phyloP scores from a whole-genome alignment of 257 asterid genomes.

The Fraxinus excelsior region DNA sequence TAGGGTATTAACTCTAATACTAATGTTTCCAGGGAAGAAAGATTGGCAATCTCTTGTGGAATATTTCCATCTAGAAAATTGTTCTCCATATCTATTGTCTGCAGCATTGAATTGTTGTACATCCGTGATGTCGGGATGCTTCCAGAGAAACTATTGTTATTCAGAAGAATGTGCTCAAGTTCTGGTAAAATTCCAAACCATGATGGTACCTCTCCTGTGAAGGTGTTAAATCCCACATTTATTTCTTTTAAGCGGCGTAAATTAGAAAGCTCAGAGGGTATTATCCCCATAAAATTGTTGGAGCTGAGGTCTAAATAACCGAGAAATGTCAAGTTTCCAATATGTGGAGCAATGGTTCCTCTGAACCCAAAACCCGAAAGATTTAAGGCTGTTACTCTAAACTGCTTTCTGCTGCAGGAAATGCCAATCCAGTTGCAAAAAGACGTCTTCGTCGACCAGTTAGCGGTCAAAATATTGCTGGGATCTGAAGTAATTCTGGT shows the following conservation, averaged over 20 bases:
- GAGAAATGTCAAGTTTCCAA: constrained; percentile 31
- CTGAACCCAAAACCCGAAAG: constrained; percentile 13
- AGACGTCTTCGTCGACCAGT: constrained; percentile 19
- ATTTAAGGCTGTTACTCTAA: constrained; percentile 25
- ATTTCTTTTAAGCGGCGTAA: constrained; percentile 31
- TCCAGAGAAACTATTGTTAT: constrained; percentile 29
- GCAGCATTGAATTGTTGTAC: constrained; percentile 30
- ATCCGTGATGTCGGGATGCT: constrained; percentile 21
- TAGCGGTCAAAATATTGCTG: not conserved
- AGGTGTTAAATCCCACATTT: constrained; percentile 25
- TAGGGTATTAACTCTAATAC: too few relatives aligned
- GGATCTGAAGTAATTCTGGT: constrained; percentile 28
- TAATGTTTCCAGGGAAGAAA: not conserved
- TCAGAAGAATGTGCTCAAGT: constrained; percentile 23
- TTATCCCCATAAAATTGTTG: constrained; percentile 39
- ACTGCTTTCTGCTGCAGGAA: not conserved
- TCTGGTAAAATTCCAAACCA: constrained; percentile 24
- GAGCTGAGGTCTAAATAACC: constrained; percentile 18
- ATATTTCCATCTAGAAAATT: not conserved
- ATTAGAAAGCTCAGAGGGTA: constrained; percentile 42
- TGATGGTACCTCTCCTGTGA: constrained; percentile 28
- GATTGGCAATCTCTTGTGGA: not conserved
- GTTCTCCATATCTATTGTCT: constrained; percentile 3
- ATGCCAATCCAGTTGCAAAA: constrained; percentile 31
- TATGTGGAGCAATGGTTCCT: constrained; percentile 25